Evolutionary conservation across 306 rosid genomes (phyloP).

Genomic region (Glycine tomentella): DNA sequence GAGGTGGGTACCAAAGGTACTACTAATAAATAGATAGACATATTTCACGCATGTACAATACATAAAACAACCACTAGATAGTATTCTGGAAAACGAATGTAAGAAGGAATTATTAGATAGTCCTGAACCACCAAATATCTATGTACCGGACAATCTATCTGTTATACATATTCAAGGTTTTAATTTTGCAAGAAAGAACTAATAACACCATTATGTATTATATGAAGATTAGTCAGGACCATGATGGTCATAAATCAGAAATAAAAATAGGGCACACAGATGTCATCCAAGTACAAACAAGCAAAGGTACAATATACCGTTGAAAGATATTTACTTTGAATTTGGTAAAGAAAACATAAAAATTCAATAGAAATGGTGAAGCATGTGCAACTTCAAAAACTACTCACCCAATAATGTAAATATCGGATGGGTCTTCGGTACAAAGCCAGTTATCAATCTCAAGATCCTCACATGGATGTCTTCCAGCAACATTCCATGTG

Average conservation of each 20-base stretch:
- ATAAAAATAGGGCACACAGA: neutral
- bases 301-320: neutral
- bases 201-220: no score
- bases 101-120: neutral
- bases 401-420: slow-evolving; percentile 90
- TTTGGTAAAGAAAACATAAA: slow-evolving; percentile 17
- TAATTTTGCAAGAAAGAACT: no score
- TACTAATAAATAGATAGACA: neutral
- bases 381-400: slow-evolving; percentile 35
- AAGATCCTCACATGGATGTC: slow-evolving; percentile 72
- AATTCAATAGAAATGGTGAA: slow-evolving; percentile 15
- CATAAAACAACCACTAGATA: slow-evolving; percentile 7
- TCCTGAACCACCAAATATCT: no score
- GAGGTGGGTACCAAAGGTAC: neutral
- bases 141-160: no score
- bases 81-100: neutral
- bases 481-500: slow-evolving; percentile 97
- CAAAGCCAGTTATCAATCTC: slow-evolving; percentile 89
- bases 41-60: neutral
- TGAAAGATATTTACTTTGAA: neutral
- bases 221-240: no score
- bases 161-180: no score
- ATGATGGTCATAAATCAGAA: neutral
- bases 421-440: slow-evolving; percentile 75
- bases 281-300: slow-evolving; percentile 17